Evolutionary conservation across 306 rosid species (phyloP), one percentile per base, ranked within the genome.

Genomic region (Rosa chinensis): DNA sequence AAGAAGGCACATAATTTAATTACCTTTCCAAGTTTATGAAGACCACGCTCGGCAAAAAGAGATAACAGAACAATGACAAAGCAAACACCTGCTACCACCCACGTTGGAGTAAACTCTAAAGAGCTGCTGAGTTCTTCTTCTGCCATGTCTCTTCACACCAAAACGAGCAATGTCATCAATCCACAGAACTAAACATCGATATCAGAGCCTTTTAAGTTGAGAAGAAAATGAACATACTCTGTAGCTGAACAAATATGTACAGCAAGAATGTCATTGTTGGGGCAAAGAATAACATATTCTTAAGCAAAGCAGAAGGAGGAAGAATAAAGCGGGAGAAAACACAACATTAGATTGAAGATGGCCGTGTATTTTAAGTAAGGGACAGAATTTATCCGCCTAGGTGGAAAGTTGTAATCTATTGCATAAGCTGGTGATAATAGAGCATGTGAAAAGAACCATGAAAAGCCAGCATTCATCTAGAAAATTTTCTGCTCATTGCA

Each of bases 31-130:
- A 93, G 91, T 47, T 44, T 59, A 85, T 93, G 97, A 86, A 95
- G 93, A 61, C 78, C 85, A 17, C 98, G 98, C 79, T 91, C 96
- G 32, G 71, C 92, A 10, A 82, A 80, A 4, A 91, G 82, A 80
- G 99, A 95, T 77, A 93, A 68, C 80, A 83, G 76, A 81, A 95
- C 98, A 48, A 95, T 93, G 86, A 93, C 77, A 80, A 85, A 83
- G 84, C 94, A 91, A 73, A 95, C 90, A 77, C 66, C 85, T 8
- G 99, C 98, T 10, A 96, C 91, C 32, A 96, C 88, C 99, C 99
- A 96, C 66, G 97, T 91, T 35, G 99, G 92, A 32, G 96, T 91
- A 74, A 75, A 93, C 87, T 93, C 98, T 35, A 96, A 86, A 44
- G 92, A 91, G 73, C 76, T 77, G 83, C 74, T 86, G 72, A 66